Evolutionary conservation across 257 asterid species (phyloP), one percentile per base, ranked within the genome.

Genomic region (Plantago elongata): DNA sequence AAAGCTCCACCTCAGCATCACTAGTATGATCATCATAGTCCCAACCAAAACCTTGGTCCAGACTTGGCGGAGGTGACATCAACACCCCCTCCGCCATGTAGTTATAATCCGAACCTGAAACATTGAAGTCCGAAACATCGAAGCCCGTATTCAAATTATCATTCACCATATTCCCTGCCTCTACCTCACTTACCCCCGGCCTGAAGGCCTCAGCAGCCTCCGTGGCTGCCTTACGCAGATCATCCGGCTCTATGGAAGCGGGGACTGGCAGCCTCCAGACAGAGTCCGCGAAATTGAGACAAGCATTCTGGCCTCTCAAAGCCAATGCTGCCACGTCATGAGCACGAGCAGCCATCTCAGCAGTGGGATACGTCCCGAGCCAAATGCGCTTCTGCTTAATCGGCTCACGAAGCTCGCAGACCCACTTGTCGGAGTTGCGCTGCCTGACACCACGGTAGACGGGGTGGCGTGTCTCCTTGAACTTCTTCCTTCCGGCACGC

Each of bases 291-390:
- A 89, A 89, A 17, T 89, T 89, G 5, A 84, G 56, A 68, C 84
- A 80, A 0, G 94, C 89, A 2, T 10, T 40, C 17, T 56, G 60
- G 4, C 94, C 97, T 58, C 78, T 66, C 2, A 89, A 69, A 0
- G 97, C 94, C 72, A 89, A 50, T 8, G 89, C 97, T 37, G 95
- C 97, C 22, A 89, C 84, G 27, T 89, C 96, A 37, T 89, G 79
- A 13, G 96, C 95, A 6, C 95, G 69, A 3, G 96, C 96, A 0
- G 96, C 95, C 96, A 89, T 89, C 72, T 89, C 95, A 0, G 97
- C 75, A 0, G 91, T 86, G 13, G 89, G 94, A 40, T 82, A 84
- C 0, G 89, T 86, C 10, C 95, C 97, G 0, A 89, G 68, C 97
- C 97, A 89, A 10, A 89, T 69, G 42, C 97, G 69, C 30, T 80